Evolutionary conservation across 768 basidiomycete genomes (phyloP).

Genomic region (Trametes cubensis): DNA sequence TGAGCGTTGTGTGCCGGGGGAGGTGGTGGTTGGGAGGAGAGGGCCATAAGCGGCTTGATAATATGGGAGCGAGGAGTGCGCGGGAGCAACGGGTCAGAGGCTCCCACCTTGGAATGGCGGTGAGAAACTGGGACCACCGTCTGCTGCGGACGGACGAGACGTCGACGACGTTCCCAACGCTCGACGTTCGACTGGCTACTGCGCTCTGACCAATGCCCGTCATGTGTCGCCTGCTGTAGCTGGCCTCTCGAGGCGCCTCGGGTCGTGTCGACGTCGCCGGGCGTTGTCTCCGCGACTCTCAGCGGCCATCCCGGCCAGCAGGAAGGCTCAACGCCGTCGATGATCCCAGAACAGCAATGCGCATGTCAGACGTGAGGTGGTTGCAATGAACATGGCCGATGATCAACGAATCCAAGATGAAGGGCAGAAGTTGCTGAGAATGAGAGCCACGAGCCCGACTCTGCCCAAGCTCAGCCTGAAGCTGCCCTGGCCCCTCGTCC

Average conservation of each 20-base stretch:
- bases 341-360: no score
- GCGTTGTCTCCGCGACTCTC: neutral
- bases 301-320: neutral
- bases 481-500: no score
- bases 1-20: neutral
- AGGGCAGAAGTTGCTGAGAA: no score
- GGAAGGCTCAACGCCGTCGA: no score
- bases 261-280: neutral
- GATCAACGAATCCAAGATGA: no score
- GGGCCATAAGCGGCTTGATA: neutral
- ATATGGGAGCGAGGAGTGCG: neutral
- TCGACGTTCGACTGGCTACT: neutral
- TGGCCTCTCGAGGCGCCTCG: neutral
- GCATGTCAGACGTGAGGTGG: no score
- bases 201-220: neutral
- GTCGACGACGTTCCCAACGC: slow-evolving; percentile 6
- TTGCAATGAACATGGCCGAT: neutral
- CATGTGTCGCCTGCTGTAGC: neutral
- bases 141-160: slow-evolving; percentile 10
- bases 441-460: no score
- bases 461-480: no score
- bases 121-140: slow-evolving; percentile 14
- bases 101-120: neutral
- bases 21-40: slow-evolving; percentile 5
- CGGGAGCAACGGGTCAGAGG: neutral